Percentiles rank a stretch among this genome's conserved stretches.
Conservation (phyloP, 768 basidiomycete species). For the Pleurotus platypus region DNA sequence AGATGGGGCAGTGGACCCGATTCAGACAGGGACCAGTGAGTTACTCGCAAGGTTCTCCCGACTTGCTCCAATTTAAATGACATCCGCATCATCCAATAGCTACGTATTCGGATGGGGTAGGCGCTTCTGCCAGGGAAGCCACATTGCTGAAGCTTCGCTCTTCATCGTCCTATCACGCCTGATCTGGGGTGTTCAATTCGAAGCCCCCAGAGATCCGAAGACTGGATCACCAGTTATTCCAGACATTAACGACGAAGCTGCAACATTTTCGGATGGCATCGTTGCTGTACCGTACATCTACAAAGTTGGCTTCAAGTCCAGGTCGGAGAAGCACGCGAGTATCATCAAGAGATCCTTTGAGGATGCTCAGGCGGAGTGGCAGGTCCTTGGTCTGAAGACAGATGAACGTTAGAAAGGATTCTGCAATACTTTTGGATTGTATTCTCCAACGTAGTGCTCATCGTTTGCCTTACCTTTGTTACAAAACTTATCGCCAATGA, state of each 20-base stretch:
- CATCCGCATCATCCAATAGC: slow-evolving; percentile 3
- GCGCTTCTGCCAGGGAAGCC: slow-evolving; percentile 21
- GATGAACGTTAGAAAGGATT: slow-evolving; percentile 2
- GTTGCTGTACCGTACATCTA: slow-evolving; percentile 14
- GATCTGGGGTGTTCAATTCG: slow-evolving; percentile 16
- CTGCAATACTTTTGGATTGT: no score
- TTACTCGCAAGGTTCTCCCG: not conserved
- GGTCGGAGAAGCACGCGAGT: slow-evolving; percentile 12
- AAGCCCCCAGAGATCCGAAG: slow-evolving; percentile 12
- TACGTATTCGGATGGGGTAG: slow-evolving; percentile 26
- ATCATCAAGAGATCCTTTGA: slow-evolving; percentile 13
- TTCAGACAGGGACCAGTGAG: slow-evolving; percentile 19
- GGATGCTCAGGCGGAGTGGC: slow-evolving; percentile 14
- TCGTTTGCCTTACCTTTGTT: not conserved
- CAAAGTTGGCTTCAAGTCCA: slow-evolving; percentile 10
- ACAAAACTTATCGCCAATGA: not conserved
- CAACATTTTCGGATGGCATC: slow-evolving; percentile 16
- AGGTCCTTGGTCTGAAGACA: slow-evolving; percentile 7
- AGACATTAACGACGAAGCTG: slow-evolving; percentile 14
- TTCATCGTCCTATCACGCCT: slow-evolving; percentile 14
- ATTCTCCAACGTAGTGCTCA: no score
- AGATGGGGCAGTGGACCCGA: slow-evolving; percentile 21
- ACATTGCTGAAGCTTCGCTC: slow-evolving; percentile 18
- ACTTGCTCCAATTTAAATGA: not conserved
- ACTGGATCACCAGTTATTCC: slow-evolving; percentile 14